A percentile compares a stretch with the other conserved stretches of the same genome.
These are phyloP conservation scores for Saccharomyces hybrid DNA, from an alignment of 1,139 yeast species.

Conservation along the genomic window DNA sequence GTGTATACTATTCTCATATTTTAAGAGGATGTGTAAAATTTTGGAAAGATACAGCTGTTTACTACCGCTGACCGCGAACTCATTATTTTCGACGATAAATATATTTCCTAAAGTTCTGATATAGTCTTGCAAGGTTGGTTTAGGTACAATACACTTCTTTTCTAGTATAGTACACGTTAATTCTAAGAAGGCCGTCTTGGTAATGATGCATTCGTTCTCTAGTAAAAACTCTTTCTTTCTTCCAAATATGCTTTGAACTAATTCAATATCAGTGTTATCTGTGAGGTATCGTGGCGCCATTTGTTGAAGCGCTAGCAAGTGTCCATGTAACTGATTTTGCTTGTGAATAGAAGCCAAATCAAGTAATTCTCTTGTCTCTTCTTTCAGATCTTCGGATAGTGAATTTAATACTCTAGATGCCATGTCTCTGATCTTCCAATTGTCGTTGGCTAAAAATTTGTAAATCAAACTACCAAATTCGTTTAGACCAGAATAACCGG, in stretches of 20 bases:
- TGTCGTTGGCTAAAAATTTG: slow-evolving; percentile 41
- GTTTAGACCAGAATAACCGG: slow-evolving; percentile 44
- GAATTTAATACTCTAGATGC: slow-evolving; percentile 66
- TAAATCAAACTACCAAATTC: slow-evolving; percentile 44
- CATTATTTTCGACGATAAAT: slow-evolving; percentile 26
- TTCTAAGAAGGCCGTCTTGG: neutral
- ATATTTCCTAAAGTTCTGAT: slow-evolving; percentile 22
- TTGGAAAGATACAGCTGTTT: slow-evolving; percentile 39
- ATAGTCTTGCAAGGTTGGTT: neutral
- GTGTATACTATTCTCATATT: slow-evolving; percentile 18
- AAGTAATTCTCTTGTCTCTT: slow-evolving; percentile 20
- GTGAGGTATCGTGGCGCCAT: neutral
- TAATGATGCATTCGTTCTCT: neutral
- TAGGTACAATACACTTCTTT: neutral
- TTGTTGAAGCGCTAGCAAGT: slow-evolving; percentile 36
- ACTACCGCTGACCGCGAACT: slow-evolving; percentile 35
- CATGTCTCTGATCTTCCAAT: slow-evolving; percentile 84
- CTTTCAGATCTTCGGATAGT: slow-evolving; percentile 34
- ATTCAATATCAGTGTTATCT: neutral
- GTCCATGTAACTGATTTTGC: slow-evolving; percentile 54
- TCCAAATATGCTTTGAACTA: neutral
- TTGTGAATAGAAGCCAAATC: slow-evolving; percentile 8
- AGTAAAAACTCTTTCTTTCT: neutral
- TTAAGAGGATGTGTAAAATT: slow-evolving; percentile 30
- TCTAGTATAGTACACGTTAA: neutral